A percentile compares a stretch with the other conserved stretches of the same genome.
Conservation (phyloP, 2,329 filamentous ascomycete genomes). For the Diaporthe sp. region DNA sequence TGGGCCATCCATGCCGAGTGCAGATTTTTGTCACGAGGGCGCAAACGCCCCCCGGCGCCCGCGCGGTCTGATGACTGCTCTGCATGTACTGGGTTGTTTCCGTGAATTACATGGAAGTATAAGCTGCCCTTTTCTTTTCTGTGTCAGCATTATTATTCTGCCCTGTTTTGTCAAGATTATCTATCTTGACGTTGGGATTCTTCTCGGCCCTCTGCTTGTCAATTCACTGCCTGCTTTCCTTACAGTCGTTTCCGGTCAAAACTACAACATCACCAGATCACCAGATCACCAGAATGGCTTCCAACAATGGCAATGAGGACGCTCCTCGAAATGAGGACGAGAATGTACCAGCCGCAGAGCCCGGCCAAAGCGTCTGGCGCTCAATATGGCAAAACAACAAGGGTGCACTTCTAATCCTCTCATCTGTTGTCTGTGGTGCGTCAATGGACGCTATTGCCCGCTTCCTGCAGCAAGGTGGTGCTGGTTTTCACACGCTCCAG, state of each 20-base stretch:
- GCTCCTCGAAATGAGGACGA: background rate
- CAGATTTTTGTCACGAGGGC: conserved; percentile 33
- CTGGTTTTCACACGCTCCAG: conserved; percentile 38
- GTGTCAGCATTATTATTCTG: background rate
- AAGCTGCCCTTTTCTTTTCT: background rate
- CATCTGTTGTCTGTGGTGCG: conserved; percentile 36
- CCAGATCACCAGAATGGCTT: conserved; percentile 19
- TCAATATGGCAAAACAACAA: conserved; percentile 40
- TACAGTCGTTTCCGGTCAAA: background rate
- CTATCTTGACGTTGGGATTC: background rate
- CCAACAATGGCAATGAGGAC: background rate
- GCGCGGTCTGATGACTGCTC: conserved; percentile 21
- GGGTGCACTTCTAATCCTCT: conserved; percentile 39
- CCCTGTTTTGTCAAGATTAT: background rate
- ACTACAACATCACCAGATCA: background rate
- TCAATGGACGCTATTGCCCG: conserved; percentile 40
- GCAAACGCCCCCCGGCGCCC: background rate
- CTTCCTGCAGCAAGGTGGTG: conserved; percentile 38
- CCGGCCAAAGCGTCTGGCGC: conserved; percentile 23
- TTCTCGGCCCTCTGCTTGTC: background rate
- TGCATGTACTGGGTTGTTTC: conserved; percentile 2
- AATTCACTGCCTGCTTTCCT: background rate
- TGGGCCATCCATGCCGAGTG: conserved; percentile 29
- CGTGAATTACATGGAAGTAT: background rate
- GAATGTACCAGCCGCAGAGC: background rate